Percentiles rank a stretch among this genome's conserved stretches.
phyloP scores from a whole-genome alignment of 305 asterid genomes.

The Rubia tinctorum region DNA sequence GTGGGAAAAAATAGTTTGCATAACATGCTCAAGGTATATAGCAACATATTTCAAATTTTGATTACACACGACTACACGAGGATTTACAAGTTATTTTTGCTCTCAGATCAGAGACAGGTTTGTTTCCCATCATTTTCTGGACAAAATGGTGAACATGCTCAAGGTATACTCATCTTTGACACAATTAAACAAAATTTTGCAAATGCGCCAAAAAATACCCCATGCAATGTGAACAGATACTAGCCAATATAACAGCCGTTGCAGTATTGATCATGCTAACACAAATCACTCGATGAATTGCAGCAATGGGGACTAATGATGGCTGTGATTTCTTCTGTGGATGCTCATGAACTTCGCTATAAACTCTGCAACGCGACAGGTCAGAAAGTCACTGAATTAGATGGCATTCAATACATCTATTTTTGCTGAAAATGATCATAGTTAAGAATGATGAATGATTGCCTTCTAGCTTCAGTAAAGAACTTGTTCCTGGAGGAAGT shows the following conservation, averaged over 20 bases:
- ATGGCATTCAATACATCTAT: not conserved
- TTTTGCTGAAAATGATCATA: not conserved
- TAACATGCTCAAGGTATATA: too few relatives aligned
- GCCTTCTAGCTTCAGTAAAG: slow-evolving; percentile 82
- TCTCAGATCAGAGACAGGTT: not conserved
- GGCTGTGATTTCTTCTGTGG: slow-evolving; percentile 51
- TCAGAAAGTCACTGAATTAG: not conserved
- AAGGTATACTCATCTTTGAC: not conserved
- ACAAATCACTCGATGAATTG: not conserved
- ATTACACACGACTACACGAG: not conserved
- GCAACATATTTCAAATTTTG: not conserved
- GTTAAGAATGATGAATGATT: slow-evolving; percentile 12
- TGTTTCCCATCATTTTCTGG: not conserved
- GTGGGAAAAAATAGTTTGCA: too few relatives aligned
- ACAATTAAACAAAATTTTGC: not conserved
- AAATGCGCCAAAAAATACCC: not conserved
- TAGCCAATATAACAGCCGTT: too few relatives aligned
- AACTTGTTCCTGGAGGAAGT: slow-evolving; percentile 72
- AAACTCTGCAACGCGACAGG: slow-evolving; percentile 49
- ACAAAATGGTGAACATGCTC: not conserved
- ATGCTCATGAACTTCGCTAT: slow-evolving; percentile 88
- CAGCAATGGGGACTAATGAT: slow-evolving; percentile 23
- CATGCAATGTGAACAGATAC: not conserved
- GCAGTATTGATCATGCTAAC: not conserved
- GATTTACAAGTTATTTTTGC: not conserved